Percentiles rank a stretch among this genome's conserved stretches.
These are phyloP conservation scores for Aspergillus eucalypticola DNA, from an alignment of 2,329 filamentous ascomycete genomes.

Conservation along the genomic window DNA sequence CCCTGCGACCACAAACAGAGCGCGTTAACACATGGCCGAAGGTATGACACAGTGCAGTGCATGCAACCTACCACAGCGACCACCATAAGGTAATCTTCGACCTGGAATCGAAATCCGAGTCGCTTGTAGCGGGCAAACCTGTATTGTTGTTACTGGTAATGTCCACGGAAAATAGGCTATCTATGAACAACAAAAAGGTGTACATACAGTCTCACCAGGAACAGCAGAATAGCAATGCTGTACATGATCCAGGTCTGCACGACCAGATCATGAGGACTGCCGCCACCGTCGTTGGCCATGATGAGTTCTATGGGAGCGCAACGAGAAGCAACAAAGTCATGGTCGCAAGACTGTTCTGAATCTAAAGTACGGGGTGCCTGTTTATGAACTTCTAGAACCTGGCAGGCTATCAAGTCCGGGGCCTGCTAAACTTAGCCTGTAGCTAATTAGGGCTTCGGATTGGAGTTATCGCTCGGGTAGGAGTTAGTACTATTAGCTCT, in stretches of 20 bases:
- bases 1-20: not conserved
- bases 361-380: not conserved
- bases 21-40: not conserved
- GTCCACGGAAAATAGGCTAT: not conserved
- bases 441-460: not conserved
- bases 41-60: not conserved
- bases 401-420: not conserved
- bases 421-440: not conserved
- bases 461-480: too few species aligned
- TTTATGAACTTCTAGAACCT: conserved; percentile 2
- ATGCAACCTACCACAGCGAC: conserved; percentile 1
- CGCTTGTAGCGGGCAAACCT: not conserved
- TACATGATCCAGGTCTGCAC: conserved; percentile 10
- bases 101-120: not conserved
- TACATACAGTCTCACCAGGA: conserved; percentile 4
- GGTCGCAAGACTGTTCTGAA: not conserved
- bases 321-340: not conserved
- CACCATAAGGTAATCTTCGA: conserved; percentile 9
- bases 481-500: not conserved
- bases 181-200: not conserved
- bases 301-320: not conserved
- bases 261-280: conserved; percentile 1
- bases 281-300: conserved; percentile 5
- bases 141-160: not conserved
- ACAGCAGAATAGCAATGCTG: conserved; percentile 6